Evolutionary conservation across 306 rosid species (phyloP).

Genomic region (Trichosanthes cucumerina): DNA sequence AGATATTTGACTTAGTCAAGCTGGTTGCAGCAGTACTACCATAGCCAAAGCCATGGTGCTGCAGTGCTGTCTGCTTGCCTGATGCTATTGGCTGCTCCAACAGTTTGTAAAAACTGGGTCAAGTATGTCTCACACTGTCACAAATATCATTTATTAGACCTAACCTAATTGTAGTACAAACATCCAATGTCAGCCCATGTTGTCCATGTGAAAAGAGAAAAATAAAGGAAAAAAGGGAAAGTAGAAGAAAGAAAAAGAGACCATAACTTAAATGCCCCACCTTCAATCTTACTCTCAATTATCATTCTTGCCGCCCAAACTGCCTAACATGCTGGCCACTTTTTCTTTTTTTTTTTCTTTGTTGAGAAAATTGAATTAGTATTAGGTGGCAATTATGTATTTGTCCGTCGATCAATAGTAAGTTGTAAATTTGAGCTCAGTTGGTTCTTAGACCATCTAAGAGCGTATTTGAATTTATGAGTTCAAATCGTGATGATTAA

Average conservation of each 20-base stretch:
- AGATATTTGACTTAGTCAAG: conserved; percentile 10
- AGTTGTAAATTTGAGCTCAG: no score
- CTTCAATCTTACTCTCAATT: conserved; percentile 9
- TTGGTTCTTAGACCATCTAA: no score
- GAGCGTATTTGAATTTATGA: no score
- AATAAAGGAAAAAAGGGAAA: neutral
- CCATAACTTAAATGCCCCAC: conserved; percentile 7
- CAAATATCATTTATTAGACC: conserved; percentile 5
- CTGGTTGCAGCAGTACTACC: neutral
- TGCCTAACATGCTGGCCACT: neutral
- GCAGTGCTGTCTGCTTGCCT: neutral
- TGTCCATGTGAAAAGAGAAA: conserved; percentile 1
- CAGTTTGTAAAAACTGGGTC: conserved; percentile 3
- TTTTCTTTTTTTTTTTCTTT: neutral
- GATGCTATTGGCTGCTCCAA: conserved; percentile 5
- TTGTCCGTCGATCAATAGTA: neutral
- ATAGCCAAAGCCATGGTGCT: neutral
- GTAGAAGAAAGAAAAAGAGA: neutral
- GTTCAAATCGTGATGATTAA: no score
- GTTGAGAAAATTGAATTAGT: neutral
- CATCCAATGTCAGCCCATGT: conserved; percentile 4
- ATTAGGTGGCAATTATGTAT: neutral
- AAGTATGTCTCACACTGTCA: conserved; percentile 3
- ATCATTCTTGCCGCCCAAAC: neutral
- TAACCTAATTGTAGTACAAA: conserved; percentile 11